phyloP scores from a whole-genome alignment of 2,329 filamentous ascomycete species.

The Nannizziopsis arthrosporioides region DNA sequence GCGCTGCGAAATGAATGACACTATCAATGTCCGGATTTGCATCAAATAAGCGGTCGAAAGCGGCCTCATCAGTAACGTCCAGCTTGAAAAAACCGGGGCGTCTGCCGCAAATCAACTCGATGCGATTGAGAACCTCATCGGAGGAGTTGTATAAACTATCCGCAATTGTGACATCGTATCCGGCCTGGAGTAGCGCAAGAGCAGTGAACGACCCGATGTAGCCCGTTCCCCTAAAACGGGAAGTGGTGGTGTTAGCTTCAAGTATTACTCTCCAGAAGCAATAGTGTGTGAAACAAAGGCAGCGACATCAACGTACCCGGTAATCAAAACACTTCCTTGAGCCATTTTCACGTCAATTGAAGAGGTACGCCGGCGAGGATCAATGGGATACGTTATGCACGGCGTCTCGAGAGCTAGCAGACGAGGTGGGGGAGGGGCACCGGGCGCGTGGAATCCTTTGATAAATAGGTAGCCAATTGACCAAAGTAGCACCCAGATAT shows the following conservation, averaged over 20 bases:
- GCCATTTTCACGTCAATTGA: conserved; percentile 46
- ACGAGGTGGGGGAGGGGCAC: too few species aligned
- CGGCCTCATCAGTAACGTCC: conserved; percentile 78
- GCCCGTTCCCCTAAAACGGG: conserved; percentile 65
- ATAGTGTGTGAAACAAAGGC: conserved; percentile 8
- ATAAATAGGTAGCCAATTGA: too few species aligned
- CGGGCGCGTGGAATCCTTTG: too few species aligned
- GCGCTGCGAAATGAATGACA: conserved; percentile 95
- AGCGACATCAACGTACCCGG: conserved; percentile 54
- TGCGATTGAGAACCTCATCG: conserved; percentile 79
- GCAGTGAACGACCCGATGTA: conserved; percentile 98
- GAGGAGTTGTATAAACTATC: conserved; percentile 98
- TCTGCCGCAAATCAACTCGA: conserved; percentile 85
- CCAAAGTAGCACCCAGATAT: too few species aligned
- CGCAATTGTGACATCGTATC: conserved; percentile 91
- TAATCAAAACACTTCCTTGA: conserved; percentile 78
- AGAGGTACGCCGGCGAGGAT: not conserved
- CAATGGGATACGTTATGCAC: not conserved
- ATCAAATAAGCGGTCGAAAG: conserved; percentile 73
- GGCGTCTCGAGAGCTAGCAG: too few species aligned
- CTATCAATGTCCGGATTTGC: conserved; percentile 90
- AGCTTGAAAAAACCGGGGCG: conserved; percentile 71
- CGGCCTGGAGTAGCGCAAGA: conserved; percentile 80
- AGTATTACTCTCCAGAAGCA: not conserved
- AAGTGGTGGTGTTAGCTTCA: conserved; percentile 7